Evolutionary conservation across 768 basidiomycete genomes (phyloP), one percentile per base, ranked within the genome.

Genomic region (Leccinum uliginosum): DNA sequence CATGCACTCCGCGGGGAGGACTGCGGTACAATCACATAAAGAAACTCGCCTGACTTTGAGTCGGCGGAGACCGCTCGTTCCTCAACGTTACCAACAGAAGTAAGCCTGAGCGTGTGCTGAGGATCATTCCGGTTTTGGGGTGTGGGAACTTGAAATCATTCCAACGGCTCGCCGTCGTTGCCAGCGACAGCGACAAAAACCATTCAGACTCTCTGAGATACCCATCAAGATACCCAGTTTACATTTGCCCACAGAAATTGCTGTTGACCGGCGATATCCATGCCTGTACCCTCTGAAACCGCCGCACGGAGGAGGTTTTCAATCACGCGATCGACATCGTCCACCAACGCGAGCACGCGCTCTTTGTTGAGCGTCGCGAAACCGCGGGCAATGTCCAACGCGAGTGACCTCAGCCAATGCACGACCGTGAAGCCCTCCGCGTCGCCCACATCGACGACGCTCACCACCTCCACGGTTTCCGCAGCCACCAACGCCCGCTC

Each of bases 361-460:
- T 79, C 80, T 51, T 79, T 79, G 34, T 62, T 75, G 56, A 74
- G 73, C 52, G 63, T 73, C 53, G 71, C 75, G 9, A 85, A 85
- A 70, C 78, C 83, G 23, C 76, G 83, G 21, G 74, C 81, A 14
- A 72, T 76, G 57, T 85, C 83, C 17, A 80, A 74, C 60, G 80
- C 79, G 44, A 80, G 78, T 55, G 67, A 73, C 53, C 61, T 70
- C 53, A 83, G 81, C 60, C 80, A 77, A 6, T 77, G 74, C 64
- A 80, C 79, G 5, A 84, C 82, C 10, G 72, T 83, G 51, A 78
- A 75, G 30, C 70, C 74, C 4, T 66, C 61, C 3, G 50, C 59
- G 9, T 69, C 71, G 1, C 64, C 67, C 8, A 54, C 62, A 7
- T 67, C 70, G 17, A 65, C 65, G 11, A 66, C 71, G 3, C 53